Percentiles rank a stretch among this genome's conserved stretches.
These are phyloP conservation scores for Cryphonectria parasitica DNA, from an alignment of 2,329 filamentous ascomycete species.

Conservation along the genomic window DNA sequence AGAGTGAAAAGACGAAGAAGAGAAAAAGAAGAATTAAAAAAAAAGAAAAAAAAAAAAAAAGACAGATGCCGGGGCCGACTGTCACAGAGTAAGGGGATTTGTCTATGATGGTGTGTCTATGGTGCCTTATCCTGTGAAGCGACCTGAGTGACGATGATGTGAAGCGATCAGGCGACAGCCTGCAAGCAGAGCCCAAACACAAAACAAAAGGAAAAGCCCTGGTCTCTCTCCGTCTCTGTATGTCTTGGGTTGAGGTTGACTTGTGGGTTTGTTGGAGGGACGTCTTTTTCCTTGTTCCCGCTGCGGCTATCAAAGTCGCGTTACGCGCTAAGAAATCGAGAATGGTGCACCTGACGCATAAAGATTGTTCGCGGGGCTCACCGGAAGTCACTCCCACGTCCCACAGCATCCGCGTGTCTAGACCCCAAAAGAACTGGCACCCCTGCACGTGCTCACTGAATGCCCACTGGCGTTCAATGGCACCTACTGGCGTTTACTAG, in stretches of 20 bases:
- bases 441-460: conserved; percentile 23
- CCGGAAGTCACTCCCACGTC: conserved; percentile 26
- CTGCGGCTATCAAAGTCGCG: conserved; percentile 24
- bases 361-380: conserved; percentile 24
- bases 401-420: conserved; percentile 23
- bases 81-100: background rate
- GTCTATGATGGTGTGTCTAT: background rate
- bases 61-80: background rate
- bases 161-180: background rate
- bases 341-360: conserved; percentile 27
- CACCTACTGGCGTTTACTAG: background rate
- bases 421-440: conserved; percentile 21
- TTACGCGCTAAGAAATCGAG: conserved; percentile 25
- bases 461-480: background rate
- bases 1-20: background rate
- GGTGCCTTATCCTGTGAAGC: background rate
- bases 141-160: background rate
- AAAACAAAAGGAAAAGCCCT: background rate
- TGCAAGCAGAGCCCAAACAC: background rate
- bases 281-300: background rate
- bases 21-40: background rate
- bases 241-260: background rate
- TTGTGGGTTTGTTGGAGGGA: conserved; percentile 2
- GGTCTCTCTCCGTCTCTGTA: background rate
- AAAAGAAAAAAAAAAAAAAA: background rate